Conservation (phyloP, 192 early-diverging fungal genomes). For the Entomortierella lignicola region DNA sequence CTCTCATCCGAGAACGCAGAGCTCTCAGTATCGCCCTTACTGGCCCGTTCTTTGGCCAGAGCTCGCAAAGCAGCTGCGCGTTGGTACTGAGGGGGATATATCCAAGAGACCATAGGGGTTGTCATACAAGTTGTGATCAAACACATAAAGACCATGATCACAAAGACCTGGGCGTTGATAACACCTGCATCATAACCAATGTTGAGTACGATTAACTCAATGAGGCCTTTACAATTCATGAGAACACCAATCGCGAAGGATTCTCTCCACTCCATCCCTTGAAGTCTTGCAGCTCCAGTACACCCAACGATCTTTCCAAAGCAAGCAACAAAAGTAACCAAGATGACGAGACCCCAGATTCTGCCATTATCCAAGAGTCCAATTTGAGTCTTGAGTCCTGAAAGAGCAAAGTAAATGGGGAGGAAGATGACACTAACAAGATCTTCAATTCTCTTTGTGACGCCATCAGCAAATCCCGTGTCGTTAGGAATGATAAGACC, state of each 20-base stretch:
- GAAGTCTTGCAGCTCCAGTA: conserved; percentile 71
- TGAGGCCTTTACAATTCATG: conserved; percentile 97
- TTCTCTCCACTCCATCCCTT: conserved; percentile 84
- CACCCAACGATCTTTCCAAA: conserved; percentile 91
- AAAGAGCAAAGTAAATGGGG: conserved; percentile 94
- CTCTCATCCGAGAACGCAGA: background rate
- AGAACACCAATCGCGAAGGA: conserved; percentile 86
- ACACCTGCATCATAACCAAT: conserved; percentile 89
- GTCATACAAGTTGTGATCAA: conserved; percentile 92
- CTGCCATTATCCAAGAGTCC: conserved; percentile 74
- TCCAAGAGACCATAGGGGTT: conserved; percentile 73
- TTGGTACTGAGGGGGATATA: conserved; percentile 83
- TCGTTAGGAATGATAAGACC: conserved; percentile 92
- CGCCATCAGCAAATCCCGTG: conserved; percentile 83
- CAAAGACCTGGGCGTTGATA: conserved; percentile 71
- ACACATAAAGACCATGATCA: conserved; percentile 66
- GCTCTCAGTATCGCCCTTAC: conserved; percentile 15
- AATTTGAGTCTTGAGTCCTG: conserved; percentile 91
- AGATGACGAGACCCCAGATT: conserved; percentile 82
- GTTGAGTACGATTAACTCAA: conserved; percentile 97
- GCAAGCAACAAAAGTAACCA: conserved; percentile 82
- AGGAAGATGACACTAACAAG: conserved; percentile 86
- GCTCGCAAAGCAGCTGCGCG: conserved; percentile 26
- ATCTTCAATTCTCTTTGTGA: conserved; percentile 96
- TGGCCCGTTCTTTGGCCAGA: conserved; percentile 31